Conservation (phyloP, 192 early-diverging fungal genomes). For the Linnemannia hyalina region DNA sequence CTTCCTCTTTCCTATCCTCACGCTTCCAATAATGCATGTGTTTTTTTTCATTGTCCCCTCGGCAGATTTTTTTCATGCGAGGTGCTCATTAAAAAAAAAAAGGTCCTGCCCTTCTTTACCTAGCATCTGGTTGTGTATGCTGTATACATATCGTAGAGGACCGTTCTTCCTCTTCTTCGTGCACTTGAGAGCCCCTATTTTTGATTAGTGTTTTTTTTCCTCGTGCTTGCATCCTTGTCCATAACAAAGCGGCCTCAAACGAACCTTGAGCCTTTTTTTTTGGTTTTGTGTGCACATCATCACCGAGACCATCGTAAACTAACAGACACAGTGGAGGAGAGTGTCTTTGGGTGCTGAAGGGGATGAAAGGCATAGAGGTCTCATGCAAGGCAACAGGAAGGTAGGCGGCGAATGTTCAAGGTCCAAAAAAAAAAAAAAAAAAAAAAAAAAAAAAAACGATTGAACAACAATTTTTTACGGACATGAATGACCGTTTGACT, state of each 20-base stretch:
- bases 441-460: too few species aligned
- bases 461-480: too few species aligned
- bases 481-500: too few species aligned
- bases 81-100: neutral
- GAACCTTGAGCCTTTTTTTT: neutral
- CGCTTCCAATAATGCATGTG: neutral
- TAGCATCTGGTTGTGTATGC: neutral
- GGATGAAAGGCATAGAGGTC: too few species aligned
- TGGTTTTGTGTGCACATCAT: neutral
- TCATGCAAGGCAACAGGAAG: too few species aligned
- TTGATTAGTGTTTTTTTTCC: neutral
- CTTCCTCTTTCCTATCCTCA: neutral
- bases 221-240: neutral
- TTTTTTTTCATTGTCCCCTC: neutral
- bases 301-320: neutral
- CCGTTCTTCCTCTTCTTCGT: neutral
- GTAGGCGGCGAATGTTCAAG: too few species aligned
- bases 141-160: neutral
- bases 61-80: neutral
- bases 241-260: neutral
- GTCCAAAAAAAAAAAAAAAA: too few species aligned
- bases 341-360: too few species aligned
- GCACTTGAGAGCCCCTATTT: neutral
- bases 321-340: too few species aligned
- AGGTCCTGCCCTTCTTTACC: neutral